Conservation (phyloP, 2,329 filamentous ascomycete genomes). For the Fusarium mangiferae region DNA sequence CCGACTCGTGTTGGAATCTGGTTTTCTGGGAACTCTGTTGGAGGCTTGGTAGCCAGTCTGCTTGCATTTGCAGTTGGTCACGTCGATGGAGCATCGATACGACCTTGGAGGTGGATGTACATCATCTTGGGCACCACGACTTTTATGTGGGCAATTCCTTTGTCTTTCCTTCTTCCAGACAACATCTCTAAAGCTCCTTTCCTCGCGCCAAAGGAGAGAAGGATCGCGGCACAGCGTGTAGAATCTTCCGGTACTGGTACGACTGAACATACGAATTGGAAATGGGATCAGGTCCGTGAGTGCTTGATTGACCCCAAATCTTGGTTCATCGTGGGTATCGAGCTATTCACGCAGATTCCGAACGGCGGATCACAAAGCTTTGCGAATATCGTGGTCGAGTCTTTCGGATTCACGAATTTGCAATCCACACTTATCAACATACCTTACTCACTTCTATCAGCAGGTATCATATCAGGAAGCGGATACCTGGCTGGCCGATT, state of each 20-base stretch:
- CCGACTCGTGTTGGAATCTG: slow-evolving; percentile 65
- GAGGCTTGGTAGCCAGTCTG: slow-evolving; percentile 59
- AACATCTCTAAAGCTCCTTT: slow-evolving; percentile 66
- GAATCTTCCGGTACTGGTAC: slow-evolving; percentile 62
- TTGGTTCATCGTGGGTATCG: slow-evolving; percentile 66
- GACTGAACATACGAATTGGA: slow-evolving; percentile 60
- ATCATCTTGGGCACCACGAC: slow-evolving; percentile 63
- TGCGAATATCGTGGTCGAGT: slow-evolving; percentile 65
- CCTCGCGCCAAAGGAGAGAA: slow-evolving; percentile 63
- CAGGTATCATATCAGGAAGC: slow-evolving; percentile 58
- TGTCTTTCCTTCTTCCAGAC: slow-evolving; percentile 63
- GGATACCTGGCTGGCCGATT: slow-evolving; percentile 64
- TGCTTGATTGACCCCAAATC: slow-evolving; percentile 68
- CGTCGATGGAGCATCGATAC: slow-evolving; percentile 53
- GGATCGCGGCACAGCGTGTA: slow-evolving; percentile 58
- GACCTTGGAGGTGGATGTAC: slow-evolving; percentile 68
- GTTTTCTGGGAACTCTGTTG: slow-evolving; percentile 63
- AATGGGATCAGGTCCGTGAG: slow-evolving; percentile 62
- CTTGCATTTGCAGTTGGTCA: slow-evolving; percentile 68
- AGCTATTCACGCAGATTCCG: slow-evolving; percentile 66
- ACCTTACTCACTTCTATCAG: slow-evolving; percentile 65
- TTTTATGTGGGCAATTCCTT: slow-evolving; percentile 60
- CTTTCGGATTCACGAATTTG: slow-evolving; percentile 65
- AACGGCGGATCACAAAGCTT: slow-evolving; percentile 71
- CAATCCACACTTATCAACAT: slow-evolving; percentile 68